Conservation (phyloP, 2,329 filamentous ascomycete species). For the Cercospora sesami region DNA sequence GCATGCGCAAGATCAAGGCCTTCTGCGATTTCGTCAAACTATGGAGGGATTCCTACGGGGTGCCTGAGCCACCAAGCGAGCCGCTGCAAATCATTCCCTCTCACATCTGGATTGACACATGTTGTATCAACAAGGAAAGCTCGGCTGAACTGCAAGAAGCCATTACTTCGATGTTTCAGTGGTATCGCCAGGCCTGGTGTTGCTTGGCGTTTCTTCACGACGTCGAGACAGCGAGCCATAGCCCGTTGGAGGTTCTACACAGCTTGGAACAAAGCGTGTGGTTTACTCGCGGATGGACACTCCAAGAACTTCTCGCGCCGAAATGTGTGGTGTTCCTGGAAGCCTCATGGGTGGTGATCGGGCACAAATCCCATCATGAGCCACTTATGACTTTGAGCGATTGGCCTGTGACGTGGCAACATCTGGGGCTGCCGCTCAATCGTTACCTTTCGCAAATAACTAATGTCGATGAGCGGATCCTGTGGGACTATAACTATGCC, state of each 20-base stretch:
- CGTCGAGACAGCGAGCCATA: not conserved
- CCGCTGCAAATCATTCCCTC: not conserved
- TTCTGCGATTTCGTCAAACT: not conserved
- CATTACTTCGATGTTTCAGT: slow-evolving; percentile 27
- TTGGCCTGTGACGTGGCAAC: not conserved
- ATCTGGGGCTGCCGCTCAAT: slow-evolving; percentile 9
- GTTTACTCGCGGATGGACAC: slow-evolving; percentile 31
- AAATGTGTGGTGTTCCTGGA: slow-evolving; percentile 21
- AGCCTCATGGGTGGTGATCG: slow-evolving; percentile 15
- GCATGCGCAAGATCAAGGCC: slow-evolving; percentile 2
- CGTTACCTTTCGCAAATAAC: slow-evolving; percentile 15
- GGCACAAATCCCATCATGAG: slow-evolving; percentile 15
- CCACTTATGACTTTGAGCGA: not conserved
- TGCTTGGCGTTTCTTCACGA: slow-evolving; percentile 24
- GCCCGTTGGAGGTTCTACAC: not conserved
- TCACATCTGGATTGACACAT: slow-evolving; percentile 27
- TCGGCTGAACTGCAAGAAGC: slow-evolving; percentile 26
- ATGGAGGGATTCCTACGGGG: not conserved
- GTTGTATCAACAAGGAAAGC: slow-evolving; percentile 17
- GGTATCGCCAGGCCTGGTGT: slow-evolving; percentile 20
- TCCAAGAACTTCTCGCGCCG: slow-evolving; percentile 32
- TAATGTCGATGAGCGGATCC: slow-evolving; percentile 12
- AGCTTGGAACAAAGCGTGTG: slow-evolving; percentile 22
- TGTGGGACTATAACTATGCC: slow-evolving; percentile 8
- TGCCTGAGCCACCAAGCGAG: not conserved